Conservation (phyloP, 192 early-diverging fungal genomes). For the Backusella westeae region DNA sequence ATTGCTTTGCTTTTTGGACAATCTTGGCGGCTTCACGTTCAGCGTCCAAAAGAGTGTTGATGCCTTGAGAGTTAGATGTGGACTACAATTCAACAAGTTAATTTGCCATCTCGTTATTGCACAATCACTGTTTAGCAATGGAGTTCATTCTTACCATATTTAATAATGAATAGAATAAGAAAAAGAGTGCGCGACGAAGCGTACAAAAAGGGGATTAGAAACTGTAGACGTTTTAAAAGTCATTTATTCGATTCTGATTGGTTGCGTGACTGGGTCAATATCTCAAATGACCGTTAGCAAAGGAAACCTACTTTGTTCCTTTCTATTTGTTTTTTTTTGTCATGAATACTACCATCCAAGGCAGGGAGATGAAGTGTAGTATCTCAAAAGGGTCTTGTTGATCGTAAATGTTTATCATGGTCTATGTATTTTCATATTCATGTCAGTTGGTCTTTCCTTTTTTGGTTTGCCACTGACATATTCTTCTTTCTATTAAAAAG, state of each 20-base stretch:
- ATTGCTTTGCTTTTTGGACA: conserved; percentile 88
- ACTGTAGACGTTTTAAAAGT: background rate
- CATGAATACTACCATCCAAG: background rate
- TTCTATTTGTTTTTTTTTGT: background rate
- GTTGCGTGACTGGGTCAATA: background rate
- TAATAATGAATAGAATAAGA: background rate
- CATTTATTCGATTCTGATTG: background rate
- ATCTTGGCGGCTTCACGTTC: conserved; percentile 95
- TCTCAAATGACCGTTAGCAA: background rate
- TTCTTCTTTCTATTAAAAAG: no score
- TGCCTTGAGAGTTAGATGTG: conserved; percentile 80
- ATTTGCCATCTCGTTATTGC: background rate
- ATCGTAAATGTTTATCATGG: no score
- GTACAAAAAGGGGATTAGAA: background rate
- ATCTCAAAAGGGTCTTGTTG: background rate
- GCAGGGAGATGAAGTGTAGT: background rate
- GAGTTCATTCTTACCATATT: background rate
- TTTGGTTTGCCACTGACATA: no score
- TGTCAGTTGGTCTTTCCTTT: no score
- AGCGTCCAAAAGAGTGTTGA: conserved; percentile 95
- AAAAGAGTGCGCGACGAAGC: background rate
- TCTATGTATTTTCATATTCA: no score
- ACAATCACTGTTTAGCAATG: no score
- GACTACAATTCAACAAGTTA: conserved; percentile 11
- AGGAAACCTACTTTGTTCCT: no score